Percentiles rank a stretch among this genome's conserved stretches.
These are phyloP conservation scores for Neophaeococcomyces mojaviensis DNA, from an alignment of 2,329 filamentous ascomycete genomes.

Conservation along the genomic window DNA sequence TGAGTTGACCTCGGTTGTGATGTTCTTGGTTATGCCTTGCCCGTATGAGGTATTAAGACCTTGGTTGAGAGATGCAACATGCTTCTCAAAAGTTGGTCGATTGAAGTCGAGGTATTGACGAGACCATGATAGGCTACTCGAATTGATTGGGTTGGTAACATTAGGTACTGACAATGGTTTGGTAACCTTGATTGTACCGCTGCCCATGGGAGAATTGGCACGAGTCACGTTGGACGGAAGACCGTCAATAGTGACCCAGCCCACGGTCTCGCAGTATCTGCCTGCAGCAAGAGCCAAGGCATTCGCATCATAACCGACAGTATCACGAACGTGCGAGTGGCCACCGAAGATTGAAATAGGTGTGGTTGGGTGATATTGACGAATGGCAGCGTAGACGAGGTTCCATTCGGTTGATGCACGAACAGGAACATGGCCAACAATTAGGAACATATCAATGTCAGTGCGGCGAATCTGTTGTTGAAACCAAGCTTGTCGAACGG, in stretches of 20 bases:
- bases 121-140: slow-evolving; percentile 40
- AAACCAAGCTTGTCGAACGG: slow-evolving; percentile 54
- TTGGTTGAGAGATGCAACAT: slow-evolving; percentile 45
- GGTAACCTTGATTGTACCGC: slow-evolving; percentile 14
- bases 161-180: slow-evolving; percentile 11
- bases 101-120: slow-evolving; percentile 64
- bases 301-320: slow-evolving; percentile 55
- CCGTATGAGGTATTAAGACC: slow-evolving; percentile 47
- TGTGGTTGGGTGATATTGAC: slow-evolving; percentile 46
- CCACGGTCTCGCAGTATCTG: slow-evolving; percentile 61
- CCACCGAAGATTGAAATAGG: slow-evolving; percentile 61
- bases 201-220: slow-evolving; percentile 17
- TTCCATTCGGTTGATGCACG: slow-evolving; percentile 39
- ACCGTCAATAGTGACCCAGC: slow-evolving; percentile 59
- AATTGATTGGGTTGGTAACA: slow-evolving; percentile 21
- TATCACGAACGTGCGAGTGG: slow-evolving; percentile 59
- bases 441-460: slow-evolving; percentile 55
- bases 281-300: slow-evolving; percentile 57
- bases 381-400: slow-evolving; percentile 52
- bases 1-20: slow-evolving; percentile 44
- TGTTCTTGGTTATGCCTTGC: slow-evolving; percentile 39
- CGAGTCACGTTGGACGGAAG: slow-evolving; percentile 37
- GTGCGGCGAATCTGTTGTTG: slow-evolving; percentile 46
- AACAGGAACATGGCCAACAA: slow-evolving; percentile 58
- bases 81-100: slow-evolving; percentile 56